phyloP scores from a whole-genome alignment of 305 asterid genomes.

The Nicotiana rustica region DNA sequence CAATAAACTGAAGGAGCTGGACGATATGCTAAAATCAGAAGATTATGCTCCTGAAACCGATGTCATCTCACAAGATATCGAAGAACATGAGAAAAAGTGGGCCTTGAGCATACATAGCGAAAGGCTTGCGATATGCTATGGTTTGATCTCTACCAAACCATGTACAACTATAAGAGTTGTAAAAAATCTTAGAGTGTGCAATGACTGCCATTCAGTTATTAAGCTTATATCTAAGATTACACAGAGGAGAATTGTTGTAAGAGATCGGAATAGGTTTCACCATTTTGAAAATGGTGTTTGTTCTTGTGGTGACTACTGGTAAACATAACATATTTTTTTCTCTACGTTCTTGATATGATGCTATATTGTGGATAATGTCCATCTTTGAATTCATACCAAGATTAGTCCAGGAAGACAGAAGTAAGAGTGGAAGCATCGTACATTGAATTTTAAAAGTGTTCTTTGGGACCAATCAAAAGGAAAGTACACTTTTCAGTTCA shows the following conservation, averaged over 20 bases:
- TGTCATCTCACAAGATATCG: constrained; percentile 50
- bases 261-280: constrained; percentile 66
- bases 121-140: constrained; percentile 67
- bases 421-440: not conserved
- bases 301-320: constrained; percentile 67
- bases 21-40: constrained; percentile 38
- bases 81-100: constrained; percentile 50
- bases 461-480: not conserved
- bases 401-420: not conserved
- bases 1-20: constrained; percentile 49
- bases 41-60: constrained; percentile 57
- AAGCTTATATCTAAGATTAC: constrained; percentile 56
- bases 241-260: constrained; percentile 45
- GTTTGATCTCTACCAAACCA: constrained; percentile 51
- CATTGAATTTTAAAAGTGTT: not conserved
- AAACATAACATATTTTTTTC: not conserved
- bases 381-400: not conserved
- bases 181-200: constrained; percentile 62
- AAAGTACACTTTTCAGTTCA: not conserved
- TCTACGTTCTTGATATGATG: not conserved
- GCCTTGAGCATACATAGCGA: constrained; percentile 62
- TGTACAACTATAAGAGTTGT: constrained; percentile 46
- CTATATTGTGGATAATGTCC: not conserved
- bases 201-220: constrained; percentile 57
- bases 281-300: constrained; percentile 61